Evolutionary conservation across 2,329 filamentous ascomycete species (phyloP).

Genomic region (Neopestalotiopsis rosae): DNA sequence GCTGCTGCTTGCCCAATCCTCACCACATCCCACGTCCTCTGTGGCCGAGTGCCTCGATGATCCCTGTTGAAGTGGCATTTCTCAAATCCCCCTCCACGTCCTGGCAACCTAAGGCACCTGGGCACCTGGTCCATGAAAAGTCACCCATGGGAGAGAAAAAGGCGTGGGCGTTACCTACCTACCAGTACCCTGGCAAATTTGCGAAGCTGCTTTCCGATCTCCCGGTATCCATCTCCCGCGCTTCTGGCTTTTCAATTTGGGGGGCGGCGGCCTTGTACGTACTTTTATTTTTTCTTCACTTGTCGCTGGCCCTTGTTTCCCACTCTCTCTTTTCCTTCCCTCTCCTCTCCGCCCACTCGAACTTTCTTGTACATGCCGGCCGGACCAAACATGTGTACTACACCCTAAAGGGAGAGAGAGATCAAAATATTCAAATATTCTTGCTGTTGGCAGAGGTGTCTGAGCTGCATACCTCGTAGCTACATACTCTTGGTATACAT

Average conservation of each 20-base stretch:
- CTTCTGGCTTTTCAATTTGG: not conserved
- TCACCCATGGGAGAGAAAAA: not conserved
- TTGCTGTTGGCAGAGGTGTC: too few species aligned
- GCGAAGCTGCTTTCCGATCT: slow-evolving; percentile 33
- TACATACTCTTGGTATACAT: too few species aligned
- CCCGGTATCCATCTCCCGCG: slow-evolving; percentile 32
- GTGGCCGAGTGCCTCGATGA: slow-evolving; percentile 10
- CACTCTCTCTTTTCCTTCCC: not conserved
- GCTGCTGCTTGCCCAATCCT: too few species aligned
- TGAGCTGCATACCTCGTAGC: too few species aligned
- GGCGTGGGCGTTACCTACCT: not conserved
- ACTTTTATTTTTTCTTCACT: not conserved
- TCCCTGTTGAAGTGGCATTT: slow-evolving; percentile 19
- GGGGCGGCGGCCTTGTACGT: not conserved
- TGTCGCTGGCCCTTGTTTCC: not conserved
- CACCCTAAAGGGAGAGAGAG: not conserved
- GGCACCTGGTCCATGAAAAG: too few species aligned
- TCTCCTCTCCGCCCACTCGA: not conserved
- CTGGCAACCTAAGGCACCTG: too few species aligned
- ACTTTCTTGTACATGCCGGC: not conserved
- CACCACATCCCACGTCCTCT: slow-evolving; percentile 15
- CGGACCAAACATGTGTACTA: not conserved
- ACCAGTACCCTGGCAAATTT: slow-evolving; percentile 14
- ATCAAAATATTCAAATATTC: not conserved
- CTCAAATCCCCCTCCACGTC: slow-evolving; percentile 16